Evolutionary conservation across 2,329 filamentous ascomycete genomes (phyloP), one percentile per base, ranked within the genome.

Genomic region (Alternaria ethzedia): DNA sequence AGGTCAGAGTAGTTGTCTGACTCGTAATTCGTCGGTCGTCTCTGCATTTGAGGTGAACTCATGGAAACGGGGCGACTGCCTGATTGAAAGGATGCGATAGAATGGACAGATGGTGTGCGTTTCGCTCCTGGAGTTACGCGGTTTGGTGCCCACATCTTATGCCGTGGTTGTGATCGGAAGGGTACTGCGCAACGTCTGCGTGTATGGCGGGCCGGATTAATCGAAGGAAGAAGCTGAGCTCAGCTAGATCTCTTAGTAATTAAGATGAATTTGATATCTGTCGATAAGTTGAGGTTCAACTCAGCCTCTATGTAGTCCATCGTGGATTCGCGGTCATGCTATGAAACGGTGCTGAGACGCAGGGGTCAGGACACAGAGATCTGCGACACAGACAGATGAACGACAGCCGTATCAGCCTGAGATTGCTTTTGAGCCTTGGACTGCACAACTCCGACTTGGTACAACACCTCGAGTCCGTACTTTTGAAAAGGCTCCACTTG

Each of bases 271-370:
- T 41, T 44, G 36, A 54, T 43, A 25, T 32, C 52, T 32, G 30
- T 26, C 32, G n/a, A 54, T 10, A 28, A 54, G 11, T 54, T 9
- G 49, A 41, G 49, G 23, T 20, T 57, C 46, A 21, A 58, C 9
- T 30, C 54, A 36, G 4, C 43, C 41, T 46, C 25, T 59, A 61
- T 57, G 60, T 63, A 65, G 50, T 58, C 30, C 45, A 65, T 57
- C 63, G 64, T 54, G 66, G 64, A 62, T 61, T 57, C 63, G 64
- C 49, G 65, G 64, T 63, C 63, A 32, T 52, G 57, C 54, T 61
- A 54, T 77, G 76, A 78, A 78, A 78, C 76, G 51, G 51, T 67
- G 30, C 66, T 79, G 76, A 76, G 69, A 78, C 77, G 73, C 56
- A 70, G 67, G 65, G 66, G 62, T 61, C 61, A 57, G 59, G 67